phyloP scores from a whole-genome alignment of 306 rosid genomes.

The Trifolium fragiferum region DNA sequence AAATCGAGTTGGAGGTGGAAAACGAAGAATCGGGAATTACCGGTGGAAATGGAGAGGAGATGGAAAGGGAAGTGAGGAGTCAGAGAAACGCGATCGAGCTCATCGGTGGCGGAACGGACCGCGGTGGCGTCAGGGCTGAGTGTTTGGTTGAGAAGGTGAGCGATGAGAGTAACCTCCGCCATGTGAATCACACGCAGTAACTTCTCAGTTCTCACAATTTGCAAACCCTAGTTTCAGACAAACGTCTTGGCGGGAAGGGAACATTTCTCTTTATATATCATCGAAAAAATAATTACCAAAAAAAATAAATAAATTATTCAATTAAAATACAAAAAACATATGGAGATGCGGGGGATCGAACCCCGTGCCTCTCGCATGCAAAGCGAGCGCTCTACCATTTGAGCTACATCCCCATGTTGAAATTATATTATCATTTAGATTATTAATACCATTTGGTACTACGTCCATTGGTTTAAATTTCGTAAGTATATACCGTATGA shows the following conservation, averaged over 20 bases:
- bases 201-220: neutral
- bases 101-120: conserved; percentile 58
- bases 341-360: conserved; percentile 98
- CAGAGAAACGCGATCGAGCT: conserved; percentile 67
- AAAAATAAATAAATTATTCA: no score
- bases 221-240: conserved; percentile 55
- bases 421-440: neutral
- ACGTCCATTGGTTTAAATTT: no score
- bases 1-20: neutral
- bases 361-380: conserved; percentile 97
- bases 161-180: conserved; percentile 61
- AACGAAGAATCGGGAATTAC: conserved; percentile 41
- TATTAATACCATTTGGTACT: no score
- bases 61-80: conserved; percentile 62
- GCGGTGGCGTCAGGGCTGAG: conserved; percentile 58
- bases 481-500: no score
- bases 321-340: neutral
- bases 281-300: no score
- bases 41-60: conserved; percentile 65
- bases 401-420: conserved; percentile 79
- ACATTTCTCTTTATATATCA: conserved; percentile 5
- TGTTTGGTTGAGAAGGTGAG: conserved; percentile 61
- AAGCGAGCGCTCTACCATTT: conserved; percentile 98
- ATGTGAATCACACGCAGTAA: neutral
- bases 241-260: conserved; percentile 81